phyloP scores from a whole-genome alignment of 2,329 filamentous ascomycete species.

The Diaporthe sp. region DNA sequence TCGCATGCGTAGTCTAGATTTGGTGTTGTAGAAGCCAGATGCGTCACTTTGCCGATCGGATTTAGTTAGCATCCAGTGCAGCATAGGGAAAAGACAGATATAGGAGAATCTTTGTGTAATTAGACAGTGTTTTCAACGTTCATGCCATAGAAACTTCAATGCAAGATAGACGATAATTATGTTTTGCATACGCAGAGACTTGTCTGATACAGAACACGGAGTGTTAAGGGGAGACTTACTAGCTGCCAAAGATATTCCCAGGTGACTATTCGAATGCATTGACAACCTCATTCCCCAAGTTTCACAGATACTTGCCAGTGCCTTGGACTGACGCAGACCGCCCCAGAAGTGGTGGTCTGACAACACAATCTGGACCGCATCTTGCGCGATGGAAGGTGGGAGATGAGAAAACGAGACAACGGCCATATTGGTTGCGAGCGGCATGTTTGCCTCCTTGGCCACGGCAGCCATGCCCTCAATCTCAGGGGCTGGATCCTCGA shows the following conservation, averaged over 20 bases:
- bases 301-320: slow-evolving; percentile 52
- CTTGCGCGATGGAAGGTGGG: slow-evolving; percentile 52
- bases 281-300: slow-evolving; percentile 56
- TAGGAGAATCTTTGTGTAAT: not conserved
- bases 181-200: too few relatives aligned
- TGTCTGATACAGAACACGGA: accelerated
- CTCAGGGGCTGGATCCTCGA: slow-evolving; percentile 55
- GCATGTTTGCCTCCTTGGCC: slow-evolving; percentile 54
- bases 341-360: slow-evolving; percentile 60
- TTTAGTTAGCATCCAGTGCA: not conserved
- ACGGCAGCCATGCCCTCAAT: slow-evolving; percentile 59
- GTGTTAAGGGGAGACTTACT: slow-evolving; percentile 37
- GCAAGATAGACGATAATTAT: too few relatives aligned
- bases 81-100: not conserved
- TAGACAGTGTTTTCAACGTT: accelerated
- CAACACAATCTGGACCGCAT: slow-evolving; percentile 56
- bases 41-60: slow-evolving; percentile 47
- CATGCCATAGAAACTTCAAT: not conserved
- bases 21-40: slow-evolving; percentile 54
- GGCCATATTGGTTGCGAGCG: slow-evolving; percentile 58
- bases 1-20: slow-evolving; percentile 59
- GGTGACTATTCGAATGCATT: slow-evolving; percentile 59
- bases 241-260: slow-evolving; percentile 57
- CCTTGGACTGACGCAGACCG: slow-evolving; percentile 55
- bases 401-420: slow-evolving; percentile 56